Percentiles rank a stretch among this genome's conserved stretches.
These are phyloP conservation scores for Tylopilus plumbeoviolaceoides DNA, from an alignment of 768 basidiomycete species.

Conservation along the genomic window DNA sequence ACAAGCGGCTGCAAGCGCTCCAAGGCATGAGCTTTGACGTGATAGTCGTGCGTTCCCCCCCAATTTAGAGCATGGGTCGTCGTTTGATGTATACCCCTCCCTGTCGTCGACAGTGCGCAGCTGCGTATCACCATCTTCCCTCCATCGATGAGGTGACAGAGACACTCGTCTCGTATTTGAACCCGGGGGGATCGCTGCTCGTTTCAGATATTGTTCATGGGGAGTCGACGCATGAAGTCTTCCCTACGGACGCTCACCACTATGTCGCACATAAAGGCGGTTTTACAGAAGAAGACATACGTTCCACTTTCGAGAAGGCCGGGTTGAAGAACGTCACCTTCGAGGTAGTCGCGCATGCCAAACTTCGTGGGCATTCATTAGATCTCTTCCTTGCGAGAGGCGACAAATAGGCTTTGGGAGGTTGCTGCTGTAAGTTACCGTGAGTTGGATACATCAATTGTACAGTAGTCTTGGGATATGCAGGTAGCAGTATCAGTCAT, in stretches of 20 bases:
- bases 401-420: conserved; percentile 26
- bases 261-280: conserved; percentile 55
- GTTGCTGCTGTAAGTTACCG: not conserved
- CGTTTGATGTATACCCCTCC: not conserved
- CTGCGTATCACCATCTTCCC: conserved; percentile 60
- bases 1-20: conserved; percentile 50
- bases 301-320: conserved; percentile 46
- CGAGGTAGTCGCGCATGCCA: conserved; percentile 30
- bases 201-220: conserved; percentile 49
- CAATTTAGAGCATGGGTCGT: not conserved
- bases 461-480: not conserved
- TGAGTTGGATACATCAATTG: not conserved
- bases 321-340: conserved; percentile 47
- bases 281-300: conserved; percentile 47
- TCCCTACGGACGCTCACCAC: conserved; percentile 35
- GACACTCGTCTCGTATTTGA: conserved; percentile 52
- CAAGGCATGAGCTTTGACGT: conserved; percentile 61
- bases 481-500: conserved; percentile 27
- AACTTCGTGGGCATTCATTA: conserved; percentile 30
- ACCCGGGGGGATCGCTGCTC: conserved; percentile 56
- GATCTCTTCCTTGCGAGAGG: conserved; percentile 59
- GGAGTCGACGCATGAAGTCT: conserved; percentile 21
- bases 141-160: conserved; percentile 49
- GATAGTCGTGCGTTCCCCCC: conserved; percentile 49
- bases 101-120: conserved; percentile 45